phyloP scores from a whole-genome alignment of 306 rosid genomes.

The Clitoria ternatea region DNA sequence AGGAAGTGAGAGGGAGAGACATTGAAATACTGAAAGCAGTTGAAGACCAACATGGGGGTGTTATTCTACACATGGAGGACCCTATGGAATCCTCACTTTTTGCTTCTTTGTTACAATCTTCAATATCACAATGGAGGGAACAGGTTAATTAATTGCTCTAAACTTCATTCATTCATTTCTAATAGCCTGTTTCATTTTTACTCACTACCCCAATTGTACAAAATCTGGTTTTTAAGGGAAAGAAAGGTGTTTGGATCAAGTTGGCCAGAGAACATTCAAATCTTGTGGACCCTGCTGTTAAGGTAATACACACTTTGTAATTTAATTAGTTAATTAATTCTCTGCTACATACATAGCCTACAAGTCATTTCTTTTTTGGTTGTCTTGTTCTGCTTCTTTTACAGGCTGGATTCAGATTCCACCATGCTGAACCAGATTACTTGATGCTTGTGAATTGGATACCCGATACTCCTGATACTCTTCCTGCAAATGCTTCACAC shows the following conservation, averaged over 20 bases:
- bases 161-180: background rate
- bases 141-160: conserved; percentile 23
- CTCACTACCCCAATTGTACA: background rate
- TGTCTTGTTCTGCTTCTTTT: conserved; percentile 1
- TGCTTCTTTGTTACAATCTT: conserved; percentile 43
- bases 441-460: conserved; percentile 81
- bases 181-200: background rate
- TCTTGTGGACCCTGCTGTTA: conserved; percentile 58
- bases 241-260: conserved; percentile 87
- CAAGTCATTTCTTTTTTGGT: background rate
- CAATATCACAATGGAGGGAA: conserved; percentile 59
- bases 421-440: conserved; percentile 84
- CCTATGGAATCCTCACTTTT: conserved; percentile 51
- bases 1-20: conserved; percentile 16
- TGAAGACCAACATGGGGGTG: conserved; percentile 68
- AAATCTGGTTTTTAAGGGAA: conserved; percentile 44
- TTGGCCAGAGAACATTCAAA: conserved; percentile 47
- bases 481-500: conserved; percentile 92
- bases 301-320: conserved; percentile 40
- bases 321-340: too few species aligned
- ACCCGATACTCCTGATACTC: conserved; percentile 50
- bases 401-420: conserved; percentile 83
- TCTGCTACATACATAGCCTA: background rate
- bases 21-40: conserved; percentile 37
- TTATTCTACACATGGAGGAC: conserved; percentile 46